Conservation (phyloP, 164 flowering plant genomes). For the Euptelea pleiosperma region DNA sequence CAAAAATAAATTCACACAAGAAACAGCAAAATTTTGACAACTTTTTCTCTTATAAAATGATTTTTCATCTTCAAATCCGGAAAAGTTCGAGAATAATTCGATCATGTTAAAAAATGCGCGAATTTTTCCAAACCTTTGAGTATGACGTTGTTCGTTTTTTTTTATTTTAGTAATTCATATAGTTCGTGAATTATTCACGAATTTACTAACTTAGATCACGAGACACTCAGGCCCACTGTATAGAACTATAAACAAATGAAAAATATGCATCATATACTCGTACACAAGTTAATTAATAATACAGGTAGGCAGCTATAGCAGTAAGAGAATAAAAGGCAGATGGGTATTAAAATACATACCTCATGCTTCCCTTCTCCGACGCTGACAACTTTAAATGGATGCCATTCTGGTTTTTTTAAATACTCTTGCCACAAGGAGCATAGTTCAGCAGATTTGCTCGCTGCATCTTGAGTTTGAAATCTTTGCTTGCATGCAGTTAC, state of each 20-base stretch:
- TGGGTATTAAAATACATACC: conserved; percentile 23
- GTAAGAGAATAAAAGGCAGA: conserved; percentile 2
- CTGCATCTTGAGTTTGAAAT: conserved; percentile 23
- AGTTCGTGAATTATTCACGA: too few species aligned
- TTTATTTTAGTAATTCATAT: too few species aligned
- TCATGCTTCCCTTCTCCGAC: conserved; percentile 20
- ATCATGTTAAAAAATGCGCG: too few species aligned
- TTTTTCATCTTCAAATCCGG: too few species aligned
- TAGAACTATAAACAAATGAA: not conserved
- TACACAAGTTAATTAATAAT: not conserved
- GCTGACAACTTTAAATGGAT: conserved; percentile 35
- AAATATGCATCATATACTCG: not conserved
- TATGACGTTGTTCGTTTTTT: too few species aligned
- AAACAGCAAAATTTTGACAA: not conserved
- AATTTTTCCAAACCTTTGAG: too few species aligned
- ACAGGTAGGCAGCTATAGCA: not conserved
- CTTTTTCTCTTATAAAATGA: too few species aligned
- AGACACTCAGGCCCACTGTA: not conserved
- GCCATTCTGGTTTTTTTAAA: conserved; percentile 37
- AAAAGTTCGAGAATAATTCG: too few species aligned
- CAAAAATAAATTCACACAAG: too few species aligned
- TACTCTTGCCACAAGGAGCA: conserved; percentile 40
- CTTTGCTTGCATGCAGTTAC: conserved; percentile 26
- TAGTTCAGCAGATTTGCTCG: conserved; percentile 20
- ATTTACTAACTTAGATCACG: too few species aligned